Conservation (phyloP, 495 filamentous ascomycete species). For the Penicillium subrubescens region DNA sequence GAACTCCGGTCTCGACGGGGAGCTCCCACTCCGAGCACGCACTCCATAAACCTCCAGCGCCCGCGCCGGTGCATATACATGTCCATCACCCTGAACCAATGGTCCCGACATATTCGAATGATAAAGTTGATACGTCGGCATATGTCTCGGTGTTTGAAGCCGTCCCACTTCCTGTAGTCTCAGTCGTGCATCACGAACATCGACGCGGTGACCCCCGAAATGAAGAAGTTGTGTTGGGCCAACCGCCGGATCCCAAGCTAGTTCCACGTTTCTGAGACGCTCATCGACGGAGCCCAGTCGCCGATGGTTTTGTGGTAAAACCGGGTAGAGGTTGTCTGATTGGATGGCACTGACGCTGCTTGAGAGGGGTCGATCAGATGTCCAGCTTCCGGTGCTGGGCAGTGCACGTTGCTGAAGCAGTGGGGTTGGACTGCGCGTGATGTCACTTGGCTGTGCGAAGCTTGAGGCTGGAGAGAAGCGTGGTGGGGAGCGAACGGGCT, state of each 20-base stretch:
- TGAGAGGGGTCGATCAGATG: slow-evolving; percentile 10
- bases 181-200: slow-evolving; percentile 35
- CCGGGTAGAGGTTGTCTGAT: slow-evolving; percentile 26
- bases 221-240: slow-evolving; percentile 24
- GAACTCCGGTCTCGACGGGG: slow-evolving; percentile 39
- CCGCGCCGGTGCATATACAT: slow-evolving; percentile 23
- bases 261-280: slow-evolving; percentile 19
- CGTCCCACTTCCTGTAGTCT: slow-evolving; percentile 23
- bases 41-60: slow-evolving; percentile 21
- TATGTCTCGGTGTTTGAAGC: slow-evolving; percentile 22
- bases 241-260: slow-evolving; percentile 20
- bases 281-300: slow-evolving; percentile 29
- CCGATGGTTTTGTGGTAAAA: not conserved
- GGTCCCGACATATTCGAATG: slow-evolving; percentile 40
- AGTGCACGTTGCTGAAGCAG: slow-evolving; percentile 21
- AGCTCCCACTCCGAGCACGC: slow-evolving; percentile 57
- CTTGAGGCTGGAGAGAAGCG: slow-evolving; percentile 30
- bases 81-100: slow-evolving; percentile 29
- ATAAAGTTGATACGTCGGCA: slow-evolving; percentile 30
- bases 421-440: slow-evolving; percentile 6
- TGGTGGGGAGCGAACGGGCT: slow-evolving; percentile 35
- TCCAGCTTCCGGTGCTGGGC: slow-evolving; percentile 29
- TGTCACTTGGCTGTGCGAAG: slow-evolving; percentile 14
- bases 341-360: slow-evolving; percentile 27
- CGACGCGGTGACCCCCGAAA: slow-evolving; percentile 35